Percentiles rank a stretch among this genome's conserved stretches.
Evolutionary conservation across 805 yeast species (phyloP).

Genomic region (Kurtzmaniella fragi): DNA sequence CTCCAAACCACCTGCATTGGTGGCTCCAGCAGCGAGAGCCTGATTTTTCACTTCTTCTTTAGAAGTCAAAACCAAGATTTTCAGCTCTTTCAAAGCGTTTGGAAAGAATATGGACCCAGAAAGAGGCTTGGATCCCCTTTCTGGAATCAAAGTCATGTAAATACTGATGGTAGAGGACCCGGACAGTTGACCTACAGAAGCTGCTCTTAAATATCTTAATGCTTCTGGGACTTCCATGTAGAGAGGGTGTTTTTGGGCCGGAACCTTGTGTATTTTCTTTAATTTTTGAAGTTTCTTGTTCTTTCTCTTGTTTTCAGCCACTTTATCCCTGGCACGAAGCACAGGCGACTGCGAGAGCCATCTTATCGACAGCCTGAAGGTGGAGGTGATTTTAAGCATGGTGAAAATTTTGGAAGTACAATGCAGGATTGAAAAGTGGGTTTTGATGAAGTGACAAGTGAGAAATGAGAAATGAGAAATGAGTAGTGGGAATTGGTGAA

Average conservation of each 20-base stretch:
- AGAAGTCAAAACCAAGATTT: constrained; percentile 64
- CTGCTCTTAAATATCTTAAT: constrained; percentile 73
- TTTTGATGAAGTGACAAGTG: no score
- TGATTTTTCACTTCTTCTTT: constrained; percentile 46
- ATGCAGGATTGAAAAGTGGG: no score
- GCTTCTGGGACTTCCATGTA: constrained; percentile 73
- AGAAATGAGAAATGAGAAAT: no score
- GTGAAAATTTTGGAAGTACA: no score
- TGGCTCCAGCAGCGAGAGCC: constrained; percentile 51
- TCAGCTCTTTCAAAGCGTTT: constrained; percentile 60
- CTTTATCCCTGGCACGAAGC: constrained; percentile 1
- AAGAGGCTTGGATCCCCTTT: constrained; percentile 72
- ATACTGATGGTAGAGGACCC: constrained; percentile 63
- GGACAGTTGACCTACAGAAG: constrained; percentile 81
- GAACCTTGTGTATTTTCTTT: constrained; percentile 27
- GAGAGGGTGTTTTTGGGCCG: constrained; percentile 48
- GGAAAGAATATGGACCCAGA: constrained; percentile 72
- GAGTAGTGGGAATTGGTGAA: no score
- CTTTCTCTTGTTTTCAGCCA: constrained; percentile 14
- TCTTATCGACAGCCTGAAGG: background rate
- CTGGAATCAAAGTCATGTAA: constrained; percentile 60
- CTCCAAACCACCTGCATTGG: constrained; percentile 64
- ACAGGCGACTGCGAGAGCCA: background rate
- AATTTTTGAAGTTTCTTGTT: constrained; percentile 19
- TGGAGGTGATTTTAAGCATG: background rate